Evolutionary conservation across 805 yeast genomes (phyloP).

Genomic region (Middelhovenomyces tepae): DNA sequence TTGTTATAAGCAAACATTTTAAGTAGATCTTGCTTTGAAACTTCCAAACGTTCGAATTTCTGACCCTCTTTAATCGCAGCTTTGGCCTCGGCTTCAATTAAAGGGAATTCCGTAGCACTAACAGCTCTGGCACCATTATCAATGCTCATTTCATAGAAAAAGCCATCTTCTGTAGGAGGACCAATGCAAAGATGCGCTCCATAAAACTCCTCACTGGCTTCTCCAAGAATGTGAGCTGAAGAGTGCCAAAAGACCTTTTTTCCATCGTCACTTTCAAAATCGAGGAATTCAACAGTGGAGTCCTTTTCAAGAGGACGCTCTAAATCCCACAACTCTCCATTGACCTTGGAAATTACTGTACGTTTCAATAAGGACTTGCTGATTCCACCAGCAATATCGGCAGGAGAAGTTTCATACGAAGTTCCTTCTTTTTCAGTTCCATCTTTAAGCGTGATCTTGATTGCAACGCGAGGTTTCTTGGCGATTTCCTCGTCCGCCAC

Average conservation of each 20-base stretch:
- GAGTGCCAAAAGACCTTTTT: slow-evolving; percentile 98
- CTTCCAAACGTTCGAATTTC: slow-evolving; percentile 84
- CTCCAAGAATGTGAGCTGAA: slow-evolving; percentile 96
- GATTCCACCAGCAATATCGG: slow-evolving; percentile 73
- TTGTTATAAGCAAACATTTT: slow-evolving; percentile 94
- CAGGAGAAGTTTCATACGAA: slow-evolving; percentile 85
- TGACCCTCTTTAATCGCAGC: slow-evolving; percentile 91
- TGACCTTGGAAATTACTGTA: slow-evolving; percentile 83
- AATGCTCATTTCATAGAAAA: slow-evolving; percentile 92
- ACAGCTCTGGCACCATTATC: slow-evolving; percentile 68
- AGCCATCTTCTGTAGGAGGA: slow-evolving; percentile 97
- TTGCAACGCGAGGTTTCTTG: slow-evolving; percentile 49
- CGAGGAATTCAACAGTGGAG: slow-evolving; percentile 64
- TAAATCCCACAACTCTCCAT: slow-evolving; percentile 90
- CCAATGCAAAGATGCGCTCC: slow-evolving; percentile 92
- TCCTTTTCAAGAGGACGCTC: slow-evolving; percentile 85
- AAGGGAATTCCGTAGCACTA: slow-evolving; percentile 72
- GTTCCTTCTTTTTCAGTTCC: slow-evolving; percentile 72
- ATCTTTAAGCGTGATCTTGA: slow-evolving; percentile 77
- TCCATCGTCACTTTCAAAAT: slow-evolving; percentile 91
- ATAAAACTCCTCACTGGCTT: slow-evolving; percentile 91
- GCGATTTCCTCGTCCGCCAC: slow-evolving; percentile 69
- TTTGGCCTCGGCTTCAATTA: slow-evolving; percentile 78
- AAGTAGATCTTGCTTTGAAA: slow-evolving; percentile 85
- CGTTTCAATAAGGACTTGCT: slow-evolving; percentile 84